These are phyloP conservation scores for Solanum aculeatissimum DNA, from an alignment of 305 asterid species.

Conservation along the genomic window DNA sequence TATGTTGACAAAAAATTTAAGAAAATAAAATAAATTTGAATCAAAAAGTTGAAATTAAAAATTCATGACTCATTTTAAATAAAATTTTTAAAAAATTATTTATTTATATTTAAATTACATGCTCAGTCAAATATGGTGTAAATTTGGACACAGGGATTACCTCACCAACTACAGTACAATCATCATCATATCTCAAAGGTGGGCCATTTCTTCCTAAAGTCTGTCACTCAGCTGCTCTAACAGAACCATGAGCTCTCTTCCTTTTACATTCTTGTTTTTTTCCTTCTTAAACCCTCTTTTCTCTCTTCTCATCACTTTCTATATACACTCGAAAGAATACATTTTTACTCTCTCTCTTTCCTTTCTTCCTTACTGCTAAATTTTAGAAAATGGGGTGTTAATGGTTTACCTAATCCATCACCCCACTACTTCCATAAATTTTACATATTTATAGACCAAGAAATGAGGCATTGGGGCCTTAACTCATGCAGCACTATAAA, in stretches of 20 bases:
- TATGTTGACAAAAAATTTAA: neutral
- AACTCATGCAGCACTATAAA: neutral
- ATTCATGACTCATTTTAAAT: neutral
- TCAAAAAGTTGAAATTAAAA: neutral
- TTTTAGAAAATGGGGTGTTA: constrained; percentile 5
- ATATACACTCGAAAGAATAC: neutral
- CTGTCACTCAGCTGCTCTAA: neutral
- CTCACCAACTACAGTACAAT: neutral
- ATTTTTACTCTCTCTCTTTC: neutral
- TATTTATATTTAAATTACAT: too few species aligned
- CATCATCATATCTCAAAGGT: neutral
- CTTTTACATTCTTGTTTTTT: constrained; percentile 14
- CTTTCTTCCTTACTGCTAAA: constrained; percentile 13
- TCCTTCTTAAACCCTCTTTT: neutral
- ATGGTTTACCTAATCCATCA: constrained; percentile 38
- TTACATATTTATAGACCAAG: neutral
- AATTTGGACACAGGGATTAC: neutral
- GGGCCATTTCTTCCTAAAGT: neutral
- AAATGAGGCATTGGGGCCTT: neutral
- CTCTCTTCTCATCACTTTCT: neutral
- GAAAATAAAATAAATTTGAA: too few species aligned
- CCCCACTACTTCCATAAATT: neutral
- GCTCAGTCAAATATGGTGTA: too few species aligned
- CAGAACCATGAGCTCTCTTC: neutral
- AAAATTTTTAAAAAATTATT: too few species aligned